Evolutionary conservation across 352 stramenopile genomes (phyloP).

Genomic region (Pythium vanterpoolii): DNA sequence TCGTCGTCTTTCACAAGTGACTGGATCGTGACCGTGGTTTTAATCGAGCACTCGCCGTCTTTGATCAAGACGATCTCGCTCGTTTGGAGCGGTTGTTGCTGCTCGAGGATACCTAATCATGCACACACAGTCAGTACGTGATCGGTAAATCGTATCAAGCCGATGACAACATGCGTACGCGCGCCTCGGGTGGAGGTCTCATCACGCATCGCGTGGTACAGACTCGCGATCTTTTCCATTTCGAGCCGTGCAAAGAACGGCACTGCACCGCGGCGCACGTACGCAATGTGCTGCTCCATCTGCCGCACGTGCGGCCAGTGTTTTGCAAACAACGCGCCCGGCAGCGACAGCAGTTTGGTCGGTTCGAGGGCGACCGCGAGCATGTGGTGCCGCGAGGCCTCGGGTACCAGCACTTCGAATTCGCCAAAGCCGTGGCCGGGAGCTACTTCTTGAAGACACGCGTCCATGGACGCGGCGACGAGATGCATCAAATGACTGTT

Average conservation of each 20-base stretch:
- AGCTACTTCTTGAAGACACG: slow-evolving; percentile 36
- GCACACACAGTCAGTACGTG: not conserved
- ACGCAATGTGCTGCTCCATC: slow-evolving; percentile 42
- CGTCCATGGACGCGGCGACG: slow-evolving; percentile 12
- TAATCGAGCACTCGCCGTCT: slow-evolving; percentile 47
- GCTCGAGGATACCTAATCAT: slow-evolving; percentile 39
- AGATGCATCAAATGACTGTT: slow-evolving; percentile 9
- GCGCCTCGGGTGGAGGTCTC: slow-evolving; percentile 38
- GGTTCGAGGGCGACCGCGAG: slow-evolving; percentile 45
- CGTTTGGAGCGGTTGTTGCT: slow-evolving; percentile 18
- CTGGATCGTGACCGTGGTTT: slow-evolving; percentile 17
- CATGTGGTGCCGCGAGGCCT: slow-evolving; percentile 28
- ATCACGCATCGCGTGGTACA: slow-evolving; percentile 55
- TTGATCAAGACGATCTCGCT: slow-evolving; percentile 47
- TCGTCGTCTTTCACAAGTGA: not conserved
- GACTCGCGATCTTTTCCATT: slow-evolving; percentile 48
- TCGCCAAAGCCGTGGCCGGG: slow-evolving; percentile 53
- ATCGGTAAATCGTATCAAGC: not conserved
- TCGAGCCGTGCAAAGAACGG: slow-evolving; percentile 44
- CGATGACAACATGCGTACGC: slow-evolving; percentile 33
- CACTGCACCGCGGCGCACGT: slow-evolving; percentile 34
- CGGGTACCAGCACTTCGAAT: slow-evolving; percentile 53
- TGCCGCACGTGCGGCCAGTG: slow-evolving; percentile 36
- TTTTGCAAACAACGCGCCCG: slow-evolving; percentile 37
- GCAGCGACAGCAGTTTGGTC: slow-evolving; percentile 54